Evolutionary conservation across 495 filamentous ascomycete species (phyloP).

Genomic region (Bacidia rubella): DNA sequence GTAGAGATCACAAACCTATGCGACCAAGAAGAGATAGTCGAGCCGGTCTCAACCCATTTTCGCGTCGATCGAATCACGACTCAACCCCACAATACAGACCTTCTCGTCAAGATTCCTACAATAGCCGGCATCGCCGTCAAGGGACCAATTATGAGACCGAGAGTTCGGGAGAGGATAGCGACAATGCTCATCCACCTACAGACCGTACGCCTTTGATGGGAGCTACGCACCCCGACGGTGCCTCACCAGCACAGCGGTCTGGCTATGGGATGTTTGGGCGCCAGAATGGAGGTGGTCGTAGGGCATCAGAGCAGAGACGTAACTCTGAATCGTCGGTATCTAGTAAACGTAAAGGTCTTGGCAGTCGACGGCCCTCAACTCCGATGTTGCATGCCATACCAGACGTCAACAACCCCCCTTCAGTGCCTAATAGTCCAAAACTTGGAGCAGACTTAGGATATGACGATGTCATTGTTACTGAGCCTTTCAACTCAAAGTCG

Average conservation of each 20-base stretch:
- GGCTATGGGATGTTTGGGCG: constrained; percentile 24
- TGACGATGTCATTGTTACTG: constrained; percentile 64
- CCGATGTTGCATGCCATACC: constrained; percentile 35
- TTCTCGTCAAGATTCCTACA: constrained; percentile 9
- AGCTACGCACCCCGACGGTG: constrained; percentile 11
- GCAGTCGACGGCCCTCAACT: constrained; percentile 20
- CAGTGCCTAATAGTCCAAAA: constrained; percentile 65
- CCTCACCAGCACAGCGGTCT: constrained; percentile 13
- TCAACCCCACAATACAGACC: constrained; percentile 22
- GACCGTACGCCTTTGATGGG: constrained; percentile 17
- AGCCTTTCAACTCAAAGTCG: constrained; percentile 33
- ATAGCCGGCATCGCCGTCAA: constrained; percentile 6
- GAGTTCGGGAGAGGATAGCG: constrained; percentile 23
- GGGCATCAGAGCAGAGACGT: constrained; percentile 14
- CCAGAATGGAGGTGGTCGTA: constrained; percentile 4
- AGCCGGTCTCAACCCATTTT: constrained; percentile 25
- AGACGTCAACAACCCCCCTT: constrained; percentile 95
- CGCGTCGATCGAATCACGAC: constrained; percentile 17
- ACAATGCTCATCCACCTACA: constrained; percentile 5
- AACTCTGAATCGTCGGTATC: constrained; percentile 16
- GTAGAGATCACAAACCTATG: constrained; percentile 56
- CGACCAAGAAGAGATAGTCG: constrained; percentile 53
- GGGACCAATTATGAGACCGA: constrained; percentile 10
- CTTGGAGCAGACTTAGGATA: constrained; percentile 49
- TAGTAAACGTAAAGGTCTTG: constrained; percentile 15